Conservation (phyloP, 2,329 filamentous ascomycete genomes). For the Gyromitra esculenta region DNA sequence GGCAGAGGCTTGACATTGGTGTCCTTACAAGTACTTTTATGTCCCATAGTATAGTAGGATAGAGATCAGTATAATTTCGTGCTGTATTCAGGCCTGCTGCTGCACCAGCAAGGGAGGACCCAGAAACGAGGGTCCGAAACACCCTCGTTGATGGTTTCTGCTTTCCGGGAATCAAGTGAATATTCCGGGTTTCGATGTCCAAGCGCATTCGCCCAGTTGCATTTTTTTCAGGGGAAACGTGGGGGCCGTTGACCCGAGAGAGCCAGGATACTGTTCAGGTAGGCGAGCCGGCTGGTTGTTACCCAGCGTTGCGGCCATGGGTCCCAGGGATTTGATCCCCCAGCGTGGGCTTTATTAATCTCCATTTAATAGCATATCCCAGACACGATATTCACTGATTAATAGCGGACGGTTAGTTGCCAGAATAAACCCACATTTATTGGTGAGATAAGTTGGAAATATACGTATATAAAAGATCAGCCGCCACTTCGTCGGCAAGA, state of each 20-base stretch:
- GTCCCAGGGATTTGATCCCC: neutral
- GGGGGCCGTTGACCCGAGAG: conserved; percentile 1
- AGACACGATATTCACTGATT: too few relatives aligned
- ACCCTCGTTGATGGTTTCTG: neutral
- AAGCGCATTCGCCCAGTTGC: neutral
- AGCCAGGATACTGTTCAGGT: neutral
- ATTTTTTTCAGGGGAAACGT: neutral
- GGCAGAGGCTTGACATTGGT: neutral
- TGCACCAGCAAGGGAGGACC: neutral
- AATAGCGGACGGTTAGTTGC: too few relatives aligned
- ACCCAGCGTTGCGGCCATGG: neutral
- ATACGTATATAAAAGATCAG: neutral
- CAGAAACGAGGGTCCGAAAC: neutral
- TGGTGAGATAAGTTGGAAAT: neutral
- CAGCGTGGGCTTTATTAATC: neutral
- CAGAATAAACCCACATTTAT: too few relatives aligned
- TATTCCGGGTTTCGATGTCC: neutral
- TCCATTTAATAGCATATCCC: too few relatives aligned
- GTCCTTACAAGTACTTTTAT: neutral
- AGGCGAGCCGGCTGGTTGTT: neutral
- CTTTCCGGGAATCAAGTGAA: neutral
- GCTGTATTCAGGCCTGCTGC: neutral
- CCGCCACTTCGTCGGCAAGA: neutral
- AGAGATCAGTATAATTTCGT: neutral
- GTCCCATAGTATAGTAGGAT: neutral